phyloP scores from a whole-genome alignment of 129 eudicot genomes.

The Flaveria brownii region DNA sequence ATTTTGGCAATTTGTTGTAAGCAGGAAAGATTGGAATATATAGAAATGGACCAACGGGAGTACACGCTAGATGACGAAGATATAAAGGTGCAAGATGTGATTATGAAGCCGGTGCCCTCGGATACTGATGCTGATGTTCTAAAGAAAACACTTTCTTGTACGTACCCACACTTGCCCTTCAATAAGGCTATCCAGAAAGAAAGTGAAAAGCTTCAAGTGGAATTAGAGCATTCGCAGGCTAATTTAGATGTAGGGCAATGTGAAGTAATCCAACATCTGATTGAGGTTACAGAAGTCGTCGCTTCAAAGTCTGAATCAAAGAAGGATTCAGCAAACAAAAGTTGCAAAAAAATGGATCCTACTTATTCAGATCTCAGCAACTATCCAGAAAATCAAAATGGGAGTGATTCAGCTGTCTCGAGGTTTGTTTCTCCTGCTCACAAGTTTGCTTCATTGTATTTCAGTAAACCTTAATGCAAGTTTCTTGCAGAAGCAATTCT shows the following conservation, averaged over 20 bases:
- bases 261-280: constrained; percentile 85
- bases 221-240: constrained; percentile 84
- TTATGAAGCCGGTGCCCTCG: constrained; percentile 77
- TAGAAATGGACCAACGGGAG: constrained; percentile 79
- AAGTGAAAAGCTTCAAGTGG: constrained; percentile 79
- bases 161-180: constrained; percentile 81
- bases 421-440: constrained; percentile 47
- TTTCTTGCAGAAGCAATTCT: constrained; percentile 62
- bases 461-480: neutral
- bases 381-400: constrained; percentile 39
- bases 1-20: constrained; percentile 9
- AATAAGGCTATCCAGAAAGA: constrained; percentile 67
- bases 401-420: constrained; percentile 44
- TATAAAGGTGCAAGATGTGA: constrained; percentile 74
- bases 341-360: constrained; percentile 34
- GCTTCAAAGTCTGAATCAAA: constrained; percentile 52
- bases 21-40: constrained; percentile 81
- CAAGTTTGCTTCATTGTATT: neutral
- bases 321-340: constrained; percentile 21
- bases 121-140: constrained; percentile 58
- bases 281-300: constrained; percentile 78
- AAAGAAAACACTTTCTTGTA: constrained; percentile 87
- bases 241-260: constrained; percentile 78
- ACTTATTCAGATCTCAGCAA: constrained; percentile 28
- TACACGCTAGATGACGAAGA: constrained; percentile 92